Percentiles rank a stretch among this genome's conserved stretches.
Conservation (phyloP, 345 rosid species). For the Aethionema arabicum region DNA sequence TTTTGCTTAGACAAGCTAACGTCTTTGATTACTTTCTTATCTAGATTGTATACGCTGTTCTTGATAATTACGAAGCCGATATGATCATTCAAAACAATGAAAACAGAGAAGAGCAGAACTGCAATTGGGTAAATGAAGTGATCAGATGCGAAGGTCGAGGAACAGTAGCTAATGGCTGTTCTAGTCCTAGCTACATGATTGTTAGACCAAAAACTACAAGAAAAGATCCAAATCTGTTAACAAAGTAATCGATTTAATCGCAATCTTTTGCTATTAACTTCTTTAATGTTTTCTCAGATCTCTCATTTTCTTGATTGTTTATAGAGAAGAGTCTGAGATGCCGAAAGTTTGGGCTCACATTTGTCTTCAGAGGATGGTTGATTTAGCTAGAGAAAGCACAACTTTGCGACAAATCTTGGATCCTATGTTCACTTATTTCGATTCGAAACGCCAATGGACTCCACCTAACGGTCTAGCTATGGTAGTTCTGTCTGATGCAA, state of each 20-base stretch:
- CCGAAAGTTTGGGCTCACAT: constrained; percentile 94
- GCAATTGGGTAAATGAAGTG: constrained; percentile 96
- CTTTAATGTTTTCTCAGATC: background rate
- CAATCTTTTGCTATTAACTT: background rate
- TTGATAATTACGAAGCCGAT: constrained; percentile 77
- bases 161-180: constrained; percentile 40
- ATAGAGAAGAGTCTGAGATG: constrained; percentile 82
- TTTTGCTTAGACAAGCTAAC: too few relatives aligned
- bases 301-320: constrained; percentile 24
- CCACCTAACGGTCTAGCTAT: constrained; percentile 71
- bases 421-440: constrained; percentile 77
- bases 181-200: constrained; percentile 53
- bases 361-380: constrained; percentile 89
- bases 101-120: constrained; percentile 63
- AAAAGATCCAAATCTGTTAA: constrained; percentile 77
- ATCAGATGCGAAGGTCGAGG: constrained; percentile 88
- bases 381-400: constrained; percentile 82
- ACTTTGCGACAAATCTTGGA: constrained; percentile 79
- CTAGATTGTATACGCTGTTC: constrained; percentile 74
- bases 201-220: constrained; percentile 60
- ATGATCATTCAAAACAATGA: constrained; percentile 42
- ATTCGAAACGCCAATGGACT: constrained; percentile 72
- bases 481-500: constrained; percentile 72
- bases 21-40: constrained; percentile 4
- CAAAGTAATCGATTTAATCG: constrained; percentile 48